A percentile compares a stretch with the other conserved stretches of the same genome.
phyloP scores from a whole-genome alignment of 2,329 filamentous ascomycete genomes.

The Bipolaris zeicola region DNA sequence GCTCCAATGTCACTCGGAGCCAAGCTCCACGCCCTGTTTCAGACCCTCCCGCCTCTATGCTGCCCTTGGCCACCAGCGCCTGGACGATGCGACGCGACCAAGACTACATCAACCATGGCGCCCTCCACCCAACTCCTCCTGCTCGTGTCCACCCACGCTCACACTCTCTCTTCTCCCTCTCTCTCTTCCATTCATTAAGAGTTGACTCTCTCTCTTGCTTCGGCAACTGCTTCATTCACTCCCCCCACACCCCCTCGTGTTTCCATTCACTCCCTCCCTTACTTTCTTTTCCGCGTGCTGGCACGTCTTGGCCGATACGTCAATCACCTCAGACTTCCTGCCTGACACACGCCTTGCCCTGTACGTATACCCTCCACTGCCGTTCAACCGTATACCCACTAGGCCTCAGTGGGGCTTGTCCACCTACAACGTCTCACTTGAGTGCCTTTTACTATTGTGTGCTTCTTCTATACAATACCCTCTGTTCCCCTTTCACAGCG shows the following conservation, averaged over 20 bases:
- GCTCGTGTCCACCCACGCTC: neutral
- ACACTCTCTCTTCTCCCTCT: conserved; percentile 21
- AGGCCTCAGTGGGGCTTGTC: conserved; percentile 11
- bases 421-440: neutral
- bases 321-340: conserved; percentile 29
- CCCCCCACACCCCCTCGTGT: neutral
- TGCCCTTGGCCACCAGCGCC: conserved; percentile 42
- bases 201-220: conserved; percentile 22
- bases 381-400: neutral
- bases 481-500: conserved; percentile 7
- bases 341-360: conserved; percentile 34
- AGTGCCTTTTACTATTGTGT: too few species aligned
- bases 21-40: conserved; percentile 41
- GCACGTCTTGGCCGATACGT: conserved; percentile 47
- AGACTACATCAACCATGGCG: conserved; percentile 36
- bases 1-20: conserved; percentile 32
- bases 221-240: conserved; percentile 15
- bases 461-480: conserved; percentile 10
- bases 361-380: neutral
- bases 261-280: conserved; percentile 17
- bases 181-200: conserved; percentile 41
- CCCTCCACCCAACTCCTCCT: conserved; percentile 15
- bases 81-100: conserved; percentile 24
- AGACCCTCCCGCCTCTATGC: conserved; percentile 39
- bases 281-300: conserved; percentile 39